These are phyloP conservation scores for Fusarium tanahbumbuense DNA, from an alignment of 2,329 filamentous ascomycete genomes.

Conservation along the genomic window DNA sequence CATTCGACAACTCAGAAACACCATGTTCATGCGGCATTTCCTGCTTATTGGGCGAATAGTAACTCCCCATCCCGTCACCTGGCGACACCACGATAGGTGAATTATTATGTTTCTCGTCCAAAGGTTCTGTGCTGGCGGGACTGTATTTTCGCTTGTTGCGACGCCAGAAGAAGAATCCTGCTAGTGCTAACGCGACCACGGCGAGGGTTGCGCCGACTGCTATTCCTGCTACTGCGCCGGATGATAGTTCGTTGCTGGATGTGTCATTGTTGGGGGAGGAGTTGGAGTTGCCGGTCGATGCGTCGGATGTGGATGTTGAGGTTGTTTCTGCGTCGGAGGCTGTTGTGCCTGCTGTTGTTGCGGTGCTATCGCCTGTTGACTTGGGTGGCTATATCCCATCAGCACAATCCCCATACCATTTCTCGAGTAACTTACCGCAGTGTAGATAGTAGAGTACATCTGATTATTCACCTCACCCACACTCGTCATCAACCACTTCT, in stretches of 20 bases:
- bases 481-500: slow-evolving; percentile 52
- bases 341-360: background rate
- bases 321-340: background rate
- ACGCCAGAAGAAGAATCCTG: slow-evolving; percentile 24
- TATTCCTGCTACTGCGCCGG: slow-evolving; percentile 22
- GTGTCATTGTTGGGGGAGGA: background rate
- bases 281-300: background rate
- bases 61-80: background rate
- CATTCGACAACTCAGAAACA: background rate
- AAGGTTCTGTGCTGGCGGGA: background rate
- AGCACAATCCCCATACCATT: rapidly evolving
- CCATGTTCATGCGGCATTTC: background rate
- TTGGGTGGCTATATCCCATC: background rate
- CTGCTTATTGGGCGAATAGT: background rate
- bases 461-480: slow-evolving; percentile 47
- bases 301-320: background rate
- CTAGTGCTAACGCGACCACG: slow-evolving; percentile 8
- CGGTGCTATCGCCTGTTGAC: background rate
- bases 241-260: slow-evolving; percentile 1
- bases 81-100: background rate
- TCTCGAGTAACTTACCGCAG: background rate
- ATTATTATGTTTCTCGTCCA: background rate
- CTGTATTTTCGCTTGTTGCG: slow-evolving; percentile 19
- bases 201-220: slow-evolving; percentile 10
- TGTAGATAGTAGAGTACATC: slow-evolving; percentile 50